Evolutionary conservation across 2,329 filamentous ascomycete genomes (phyloP), one percentile per base, ranked within the genome.

Genomic region (Clonostachys byssicola): DNA sequence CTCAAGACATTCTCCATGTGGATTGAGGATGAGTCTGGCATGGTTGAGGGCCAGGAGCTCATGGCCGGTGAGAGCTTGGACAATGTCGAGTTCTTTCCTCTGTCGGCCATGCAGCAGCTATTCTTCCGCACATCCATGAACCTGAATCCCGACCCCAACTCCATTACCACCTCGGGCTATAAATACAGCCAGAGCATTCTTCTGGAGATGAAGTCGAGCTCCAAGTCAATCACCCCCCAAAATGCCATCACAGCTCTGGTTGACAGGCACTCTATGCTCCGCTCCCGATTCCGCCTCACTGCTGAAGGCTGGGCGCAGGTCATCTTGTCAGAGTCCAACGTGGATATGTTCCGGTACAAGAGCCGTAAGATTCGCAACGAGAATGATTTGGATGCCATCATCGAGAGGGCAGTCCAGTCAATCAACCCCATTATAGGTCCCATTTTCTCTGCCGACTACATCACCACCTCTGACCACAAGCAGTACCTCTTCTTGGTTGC

Each of bases 21-120:
- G 53, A 61, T 59, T 34, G 68, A 66, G 20, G 55, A 65, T 36
- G 46, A 49, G 18, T n/a, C 23, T 40, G 33, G 40, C 42, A 20
- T 20, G 47, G 30, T 47, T 18, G n/a, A 47, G 9, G 34, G 18
- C 10, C 39, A 47, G 18, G 45, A 47, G 40, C 45, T 42, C 16
- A 47, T 47, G 45, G 23, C 23, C 23, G 7, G 47, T 6, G 51
- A 45, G 17, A 56, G 55, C 2, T 47, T 55, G 9, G 66, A 68
- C 17, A 62, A 63, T 12, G 44, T 58, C 43, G 61, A 59, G 50
- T 54, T 53, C 34, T 79, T 77, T 51, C 69, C 71, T 10, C 64
- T 80, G 10, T 74, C 76, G 1, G 70, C 76, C 4, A 79, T 79
- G 70, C 77, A 80, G 58, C 71, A 73, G 47, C 62, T 80, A 5